Evolutionary conservation across 1,139 yeast genomes (phyloP).

Genomic region (Yamadazyma friedrichii): DNA sequence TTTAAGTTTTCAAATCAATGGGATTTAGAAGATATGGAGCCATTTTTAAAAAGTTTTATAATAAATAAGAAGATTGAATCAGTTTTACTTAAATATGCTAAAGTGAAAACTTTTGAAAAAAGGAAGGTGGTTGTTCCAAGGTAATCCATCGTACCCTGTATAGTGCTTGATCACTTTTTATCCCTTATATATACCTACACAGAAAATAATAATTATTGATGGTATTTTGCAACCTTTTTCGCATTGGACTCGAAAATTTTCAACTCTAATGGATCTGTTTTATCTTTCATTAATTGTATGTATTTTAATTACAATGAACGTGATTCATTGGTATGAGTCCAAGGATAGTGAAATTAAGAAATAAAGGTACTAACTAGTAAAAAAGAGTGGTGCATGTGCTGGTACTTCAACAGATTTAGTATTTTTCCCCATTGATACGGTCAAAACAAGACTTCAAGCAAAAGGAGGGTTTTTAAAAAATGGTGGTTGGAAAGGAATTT

Average conservation of each 20-base stretch:
- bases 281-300: slow-evolving; percentile 17
- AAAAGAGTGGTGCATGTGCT: slow-evolving; percentile 87
- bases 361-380: slow-evolving; percentile 14
- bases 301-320: slow-evolving; percentile 1
- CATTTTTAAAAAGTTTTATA: slow-evolving; percentile 61
- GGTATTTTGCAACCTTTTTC: background rate
- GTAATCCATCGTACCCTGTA: background rate
- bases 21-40: slow-evolving; percentile 70
- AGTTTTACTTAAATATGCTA: slow-evolving; percentile 74
- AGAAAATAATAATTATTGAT: too few species aligned
- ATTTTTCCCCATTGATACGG: slow-evolving; percentile 93
- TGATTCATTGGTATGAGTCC: too few species aligned
- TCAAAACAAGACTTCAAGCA: slow-evolving; percentile 92
- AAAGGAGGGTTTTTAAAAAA: slow-evolving; percentile 88
- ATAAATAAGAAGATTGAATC: slow-evolving; percentile 62
- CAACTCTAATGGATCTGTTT: slow-evolving; percentile 6
- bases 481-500: slow-evolving; percentile 92
- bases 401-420: slow-evolving; percentile 94
- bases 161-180: background rate
- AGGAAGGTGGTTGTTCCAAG: slow-evolving; percentile 23
- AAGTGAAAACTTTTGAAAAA: slow-evolving; percentile 58
- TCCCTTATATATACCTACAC: too few species aligned
- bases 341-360: background rate
- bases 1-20: slow-evolving; percentile 63
- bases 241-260: slow-evolving; percentile 1